Conservation (phyloP, 306 rosid genomes). For the Alnus glutinosa region DNA sequence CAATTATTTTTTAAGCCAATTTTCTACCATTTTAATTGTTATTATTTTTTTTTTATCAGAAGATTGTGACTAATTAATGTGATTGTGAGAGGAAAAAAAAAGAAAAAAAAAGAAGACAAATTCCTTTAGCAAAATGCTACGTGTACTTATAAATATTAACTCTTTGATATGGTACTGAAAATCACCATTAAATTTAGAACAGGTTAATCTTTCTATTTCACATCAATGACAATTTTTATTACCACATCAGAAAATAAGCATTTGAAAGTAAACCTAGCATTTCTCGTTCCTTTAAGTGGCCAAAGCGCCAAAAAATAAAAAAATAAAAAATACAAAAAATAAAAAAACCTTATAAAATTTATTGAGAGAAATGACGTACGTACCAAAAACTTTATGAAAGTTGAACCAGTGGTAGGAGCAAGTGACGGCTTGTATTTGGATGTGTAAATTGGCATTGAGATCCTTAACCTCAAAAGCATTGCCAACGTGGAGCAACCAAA, state of each 20-base stretch:
- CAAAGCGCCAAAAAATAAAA: no score
- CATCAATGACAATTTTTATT: no score
- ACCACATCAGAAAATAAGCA: no score
- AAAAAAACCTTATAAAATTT: background rate
- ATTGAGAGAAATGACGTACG: background rate
- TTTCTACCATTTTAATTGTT: background rate
- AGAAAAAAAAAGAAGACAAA: background rate
- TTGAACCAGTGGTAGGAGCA: slow-evolving; percentile 97
- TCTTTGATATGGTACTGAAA: no score
- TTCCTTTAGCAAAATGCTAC: background rate
- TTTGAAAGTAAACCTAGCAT: no score
- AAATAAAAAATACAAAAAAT: no score
- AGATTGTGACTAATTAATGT: no score
- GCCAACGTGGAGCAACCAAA: slow-evolving; percentile 86
- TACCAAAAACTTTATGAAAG: slow-evolving; percentile 75
- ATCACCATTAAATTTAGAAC: no score
- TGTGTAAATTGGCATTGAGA: slow-evolving; percentile 43
- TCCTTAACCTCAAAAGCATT: slow-evolving; percentile 61
- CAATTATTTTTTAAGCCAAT: no score
- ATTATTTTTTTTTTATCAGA: background rate
- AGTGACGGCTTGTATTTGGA: slow-evolving; percentile 70
- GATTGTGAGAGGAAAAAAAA: background rate
- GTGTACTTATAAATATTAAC: no score
- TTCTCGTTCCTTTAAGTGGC: background rate
- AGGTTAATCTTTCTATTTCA: no score